phyloP scores from a whole-genome alignment of 2,329 filamentous ascomycete species.

The Xylariomycetidae sp. region DNA sequence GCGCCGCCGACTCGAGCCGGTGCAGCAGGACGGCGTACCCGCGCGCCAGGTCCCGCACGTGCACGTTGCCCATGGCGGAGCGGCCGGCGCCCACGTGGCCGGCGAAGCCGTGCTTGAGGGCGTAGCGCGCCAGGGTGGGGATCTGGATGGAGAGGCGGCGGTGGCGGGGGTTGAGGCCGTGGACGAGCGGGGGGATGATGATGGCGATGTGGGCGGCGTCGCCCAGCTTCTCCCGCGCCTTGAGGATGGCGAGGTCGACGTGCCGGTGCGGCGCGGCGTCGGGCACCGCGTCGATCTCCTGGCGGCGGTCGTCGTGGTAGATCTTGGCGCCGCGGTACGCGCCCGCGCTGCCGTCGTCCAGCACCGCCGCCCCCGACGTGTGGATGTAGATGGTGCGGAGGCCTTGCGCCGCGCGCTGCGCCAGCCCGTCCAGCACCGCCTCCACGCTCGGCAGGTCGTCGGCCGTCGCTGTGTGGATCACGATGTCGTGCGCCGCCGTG shows the following conservation, averaged over 20 bases:
- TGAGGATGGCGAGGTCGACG: conserved; percentile 39
- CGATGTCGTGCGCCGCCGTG: conserved; percentile 32
- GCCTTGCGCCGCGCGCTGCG: conserved; percentile 29
- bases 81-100: conserved; percentile 38
- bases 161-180: conserved; percentile 35
- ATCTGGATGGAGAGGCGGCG: conserved; percentile 39
- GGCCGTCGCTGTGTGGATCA: conserved; percentile 43
- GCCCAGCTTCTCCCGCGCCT: conserved; percentile 28
- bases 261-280: conserved; percentile 36
- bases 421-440: conserved; percentile 38
- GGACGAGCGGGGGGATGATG: conserved; percentile 41
- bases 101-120: conserved; percentile 40
- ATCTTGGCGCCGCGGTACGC: conserved; percentile 30
- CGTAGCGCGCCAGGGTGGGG: conserved; percentile 39
- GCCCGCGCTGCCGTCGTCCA: conserved; percentile 32
- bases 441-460: conserved; percentile 39
- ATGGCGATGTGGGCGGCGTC: conserved; percentile 36
- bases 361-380: conserved; percentile 37
- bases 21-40: conserved; percentile 40
- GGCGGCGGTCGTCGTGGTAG: conserved; percentile 34
- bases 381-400: conserved; percentile 41
- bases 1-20: conserved; percentile 34
- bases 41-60: conserved; percentile 40
- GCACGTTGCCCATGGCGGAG: conserved; percentile 35
- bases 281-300: conserved; percentile 34